Base-by-base conservation (phyloP, 768 basidiomycete species). In the Pulveroboletus ravenelii region DNA sequence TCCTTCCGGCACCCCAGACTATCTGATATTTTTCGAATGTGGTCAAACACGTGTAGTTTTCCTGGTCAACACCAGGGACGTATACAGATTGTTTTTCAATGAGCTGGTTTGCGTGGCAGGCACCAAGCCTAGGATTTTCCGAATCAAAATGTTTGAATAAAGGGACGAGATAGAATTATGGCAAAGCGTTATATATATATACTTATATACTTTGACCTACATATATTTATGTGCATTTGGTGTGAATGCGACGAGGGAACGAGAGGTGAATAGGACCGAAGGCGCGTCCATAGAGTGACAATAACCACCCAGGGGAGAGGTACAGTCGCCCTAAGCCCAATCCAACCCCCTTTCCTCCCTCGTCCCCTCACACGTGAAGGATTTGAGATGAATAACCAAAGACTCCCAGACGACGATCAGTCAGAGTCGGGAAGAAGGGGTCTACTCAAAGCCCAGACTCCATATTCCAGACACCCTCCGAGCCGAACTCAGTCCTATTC, bases 341-440 rank as follows among this genome's bases (percentile, higher is more conserved):
- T 8, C 32, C 34, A 27, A 27, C 17, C 12, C 18, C 38, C 9
- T n/a, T 23, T 20, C 13, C n/a, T 10, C 39, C 34, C 30, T 23
- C 20, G 3, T 41, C 41, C 23, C 35, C 37, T 34, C 45, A 50
- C 50, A 45, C 49, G 46, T 46, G 47, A 34, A 27, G 36, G 25
- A 14, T 13, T 6, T 15, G 48, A 56, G 37, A 58, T 50, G 53
- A 55, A 51, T 12, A 48, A 38, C 25, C 40, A 12, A 55, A 55
- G 57, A 50, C 61, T n/a, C n/a, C n/a, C 40, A 48, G 48, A 38
- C 43, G 52, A 63, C 29, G 50, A 50, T 61, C 58, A 36, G 40
- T 39, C 49, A 50, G 18, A 51, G 40, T 37, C 40, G 54, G 37
- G 47, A 49, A 48, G 47, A 15, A 15, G 35, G 40, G 42, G 31